phyloP scores from a whole-genome alignment of 768 basidiomycete genomes.

The Tricholomella constricta region DNA sequence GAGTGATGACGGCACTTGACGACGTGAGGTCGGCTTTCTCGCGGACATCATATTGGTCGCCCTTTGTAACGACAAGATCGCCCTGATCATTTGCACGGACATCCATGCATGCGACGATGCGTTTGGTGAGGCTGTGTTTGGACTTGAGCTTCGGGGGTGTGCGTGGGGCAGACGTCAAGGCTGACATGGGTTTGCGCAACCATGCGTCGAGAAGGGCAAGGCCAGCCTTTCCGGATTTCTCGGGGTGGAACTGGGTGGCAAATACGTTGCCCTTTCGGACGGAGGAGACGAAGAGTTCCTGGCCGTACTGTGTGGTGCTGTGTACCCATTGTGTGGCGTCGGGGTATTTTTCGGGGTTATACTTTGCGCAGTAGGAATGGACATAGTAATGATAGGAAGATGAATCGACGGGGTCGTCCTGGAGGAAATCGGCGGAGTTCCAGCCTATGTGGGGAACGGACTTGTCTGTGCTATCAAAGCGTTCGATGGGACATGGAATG shows the following conservation, averaged over 20 bases:
- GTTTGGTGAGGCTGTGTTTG: conserved; percentile 80
- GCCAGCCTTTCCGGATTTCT: conserved; percentile 92
- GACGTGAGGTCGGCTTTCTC: conserved; percentile 55
- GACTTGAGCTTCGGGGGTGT: conserved; percentile 42
- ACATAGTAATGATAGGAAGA: conserved; percentile 96
- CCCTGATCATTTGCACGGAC: conserved; percentile 95
- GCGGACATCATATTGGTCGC: conserved; percentile 98
- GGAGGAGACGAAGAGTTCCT: conserved; percentile 85
- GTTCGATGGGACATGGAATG: conserved; percentile 79
- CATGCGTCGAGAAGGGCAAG: conserved; percentile 78
- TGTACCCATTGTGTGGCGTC: conserved; percentile 76
- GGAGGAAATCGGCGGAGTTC: conserved; percentile 73
- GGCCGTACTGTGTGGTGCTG: conserved; percentile 92
- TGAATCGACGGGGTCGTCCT: conserved; percentile 50
- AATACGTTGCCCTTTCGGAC: conserved; percentile 86
- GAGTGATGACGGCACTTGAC: conserved; percentile 33
- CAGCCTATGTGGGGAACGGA: conserved; percentile 98
- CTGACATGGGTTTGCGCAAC: conserved; percentile 59
- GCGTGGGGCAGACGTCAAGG: conserved; percentile 31
- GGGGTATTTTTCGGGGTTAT: conserved; percentile 55
- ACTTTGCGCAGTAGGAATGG: conserved; percentile 89
- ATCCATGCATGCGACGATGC: conserved; percentile 96
- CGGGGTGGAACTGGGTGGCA: conserved; percentile 96
- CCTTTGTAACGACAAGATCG: conserved; percentile 98
- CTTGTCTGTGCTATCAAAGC: conserved; percentile 73